Evolutionary conservation across 116 monocot genomes (phyloP).

Genomic region (Phalaenopsis hybrid): DNA sequence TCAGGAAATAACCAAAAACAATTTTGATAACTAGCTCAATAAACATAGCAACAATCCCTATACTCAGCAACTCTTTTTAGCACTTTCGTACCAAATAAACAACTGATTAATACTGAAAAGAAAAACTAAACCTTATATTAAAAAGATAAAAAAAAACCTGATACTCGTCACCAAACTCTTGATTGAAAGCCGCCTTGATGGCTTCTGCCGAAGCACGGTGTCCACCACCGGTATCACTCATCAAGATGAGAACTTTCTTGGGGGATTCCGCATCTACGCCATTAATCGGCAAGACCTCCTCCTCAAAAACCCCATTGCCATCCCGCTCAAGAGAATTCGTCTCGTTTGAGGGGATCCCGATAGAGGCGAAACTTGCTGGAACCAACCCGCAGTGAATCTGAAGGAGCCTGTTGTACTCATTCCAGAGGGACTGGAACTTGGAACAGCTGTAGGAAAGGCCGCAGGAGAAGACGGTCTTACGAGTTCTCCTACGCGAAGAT

Average conservation of each 20-base stretch:
- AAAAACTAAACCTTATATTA: neutral
- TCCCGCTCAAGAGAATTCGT: constrained; percentile 8
- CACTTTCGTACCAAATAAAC: neutral
- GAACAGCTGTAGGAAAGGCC: constrained; percentile 15
- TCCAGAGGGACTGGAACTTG: constrained; percentile 32
- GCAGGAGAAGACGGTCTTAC: constrained; percentile 9
- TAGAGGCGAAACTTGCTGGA: constrained; percentile 38
- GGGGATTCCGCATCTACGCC: constrained; percentile 24
- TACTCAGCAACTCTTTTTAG: neutral
- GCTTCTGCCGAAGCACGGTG: constrained; percentile 97
- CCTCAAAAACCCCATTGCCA: constrained; percentile 24
- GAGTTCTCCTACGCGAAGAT: constrained; percentile 2
- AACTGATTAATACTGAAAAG: neutral
- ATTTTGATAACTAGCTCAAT: neutral
- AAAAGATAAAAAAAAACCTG: constrained; percentile 34
- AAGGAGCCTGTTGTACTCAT: constrained; percentile 56
- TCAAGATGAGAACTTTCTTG: constrained; percentile 94
- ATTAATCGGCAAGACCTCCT: constrained; percentile 18
- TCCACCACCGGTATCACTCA: constrained; percentile 98
- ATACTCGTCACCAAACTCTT: constrained; percentile 86
- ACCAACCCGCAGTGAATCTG: constrained; percentile 26
- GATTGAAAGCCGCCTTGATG: constrained; percentile 71
- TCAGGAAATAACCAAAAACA: neutral
- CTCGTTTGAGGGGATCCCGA: constrained; percentile 11
- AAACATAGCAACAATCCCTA: neutral